Conservation (phyloP, 306 rosid species). For the Benincasa hispida region DNA sequence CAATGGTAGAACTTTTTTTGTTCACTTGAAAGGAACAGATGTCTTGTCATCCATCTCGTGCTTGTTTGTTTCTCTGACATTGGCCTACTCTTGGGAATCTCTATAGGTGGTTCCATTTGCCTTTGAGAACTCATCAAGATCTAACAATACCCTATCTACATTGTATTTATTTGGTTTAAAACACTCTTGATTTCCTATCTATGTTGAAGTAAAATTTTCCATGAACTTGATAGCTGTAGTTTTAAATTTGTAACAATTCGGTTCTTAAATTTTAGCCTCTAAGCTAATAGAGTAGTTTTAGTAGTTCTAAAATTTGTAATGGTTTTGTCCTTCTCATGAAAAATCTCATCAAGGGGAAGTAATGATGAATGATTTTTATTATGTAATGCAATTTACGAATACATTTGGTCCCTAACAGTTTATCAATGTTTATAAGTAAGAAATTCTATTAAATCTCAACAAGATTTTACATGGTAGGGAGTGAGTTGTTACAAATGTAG, state of each 20-base stretch:
- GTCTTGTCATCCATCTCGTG: background rate
- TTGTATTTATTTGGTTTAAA: background rate
- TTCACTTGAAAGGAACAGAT: background rate
- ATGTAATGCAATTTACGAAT: background rate
- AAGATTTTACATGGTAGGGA: background rate
- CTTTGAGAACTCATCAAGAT: background rate
- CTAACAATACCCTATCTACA: background rate
- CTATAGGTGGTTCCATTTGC: background rate
- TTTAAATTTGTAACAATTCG: no score
- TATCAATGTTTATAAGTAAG: background rate
- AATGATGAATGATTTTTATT: background rate
- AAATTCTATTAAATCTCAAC: background rate
- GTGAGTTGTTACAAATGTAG: background rate
- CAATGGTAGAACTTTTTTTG: background rate
- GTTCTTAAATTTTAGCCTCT: no score
- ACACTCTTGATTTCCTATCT: background rate
- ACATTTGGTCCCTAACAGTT: background rate
- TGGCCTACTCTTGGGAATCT: background rate
- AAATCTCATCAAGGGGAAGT: background rate
- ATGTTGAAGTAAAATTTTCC: background rate
- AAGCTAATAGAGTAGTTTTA: background rate
- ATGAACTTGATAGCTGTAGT: background rate
- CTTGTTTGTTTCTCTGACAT: background rate
- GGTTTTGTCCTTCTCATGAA: background rate
- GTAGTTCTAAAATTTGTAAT: background rate